Evolutionary conservation across 106 monocot genomes (phyloP).

Genomic region (Phalaenopsis aphrodite): DNA sequence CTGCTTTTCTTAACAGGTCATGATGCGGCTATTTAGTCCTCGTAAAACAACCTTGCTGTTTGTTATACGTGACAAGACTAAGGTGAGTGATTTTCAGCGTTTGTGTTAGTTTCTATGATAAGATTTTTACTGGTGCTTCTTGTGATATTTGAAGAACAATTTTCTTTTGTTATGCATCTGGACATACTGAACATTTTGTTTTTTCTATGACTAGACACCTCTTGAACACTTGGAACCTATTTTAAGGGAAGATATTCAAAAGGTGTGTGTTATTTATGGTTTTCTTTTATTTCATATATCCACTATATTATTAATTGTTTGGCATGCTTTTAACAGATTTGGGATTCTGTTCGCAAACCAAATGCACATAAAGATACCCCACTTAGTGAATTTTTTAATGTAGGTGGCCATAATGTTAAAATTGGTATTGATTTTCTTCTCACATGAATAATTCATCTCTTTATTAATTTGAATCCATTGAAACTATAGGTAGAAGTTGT

Average conservation of each 20-base stretch:
- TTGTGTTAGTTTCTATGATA: neutral
- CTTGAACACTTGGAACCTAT: conserved; percentile 84
- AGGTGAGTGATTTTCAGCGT: conserved; percentile 22
- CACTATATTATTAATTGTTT: conserved; percentile 3
- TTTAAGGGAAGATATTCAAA: conserved; percentile 94
- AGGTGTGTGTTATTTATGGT: conserved; percentile 32
- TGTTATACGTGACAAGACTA: conserved; percentile 96
- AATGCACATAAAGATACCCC: conserved; percentile 80
- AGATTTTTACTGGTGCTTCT: neutral
- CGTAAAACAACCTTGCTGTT: conserved; percentile 92
- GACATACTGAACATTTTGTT: conserved; percentile 7
- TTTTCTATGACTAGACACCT: conserved; percentile 53
- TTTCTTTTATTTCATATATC: neutral
- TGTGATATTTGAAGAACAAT: neutral
- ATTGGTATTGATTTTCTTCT: neutral
- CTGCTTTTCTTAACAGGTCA: conserved; percentile 47
- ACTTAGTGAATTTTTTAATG: conserved; percentile 95
- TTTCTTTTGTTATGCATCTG: conserved; percentile 5
- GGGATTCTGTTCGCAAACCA: conserved; percentile 89
- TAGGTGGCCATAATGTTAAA: conserved; percentile 20
- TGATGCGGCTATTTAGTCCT: conserved; percentile 95
- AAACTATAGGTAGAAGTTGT: conserved; percentile 66
- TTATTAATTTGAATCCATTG: neutral
- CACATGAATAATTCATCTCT: neutral
- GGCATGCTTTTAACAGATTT: conserved; percentile 56